Conservation (phyloP, 2,329 filamentous ascomycete genomes). For the Fusarium zealandicum region DNA sequence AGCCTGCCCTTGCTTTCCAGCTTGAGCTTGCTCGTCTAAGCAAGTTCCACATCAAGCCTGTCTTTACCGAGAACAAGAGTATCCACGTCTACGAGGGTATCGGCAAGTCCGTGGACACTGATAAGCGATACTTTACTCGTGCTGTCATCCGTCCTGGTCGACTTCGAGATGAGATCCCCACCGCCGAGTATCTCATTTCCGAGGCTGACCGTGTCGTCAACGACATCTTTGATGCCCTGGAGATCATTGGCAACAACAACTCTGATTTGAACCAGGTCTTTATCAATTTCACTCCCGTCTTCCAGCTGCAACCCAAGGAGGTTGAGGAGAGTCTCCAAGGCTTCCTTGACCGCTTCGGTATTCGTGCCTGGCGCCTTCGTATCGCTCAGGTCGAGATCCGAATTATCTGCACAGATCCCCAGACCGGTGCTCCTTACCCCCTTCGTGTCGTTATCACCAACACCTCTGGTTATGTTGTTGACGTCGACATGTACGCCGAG, state of each 20-base stretch:
- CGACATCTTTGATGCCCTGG: conserved; percentile 95
- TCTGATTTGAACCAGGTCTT: conserved; percentile 99
- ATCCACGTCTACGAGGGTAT: conserved; percentile 98
- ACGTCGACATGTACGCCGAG: conserved; percentile 97
- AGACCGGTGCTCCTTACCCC: conserved; percentile 84
- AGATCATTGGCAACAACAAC: conserved; percentile 99
- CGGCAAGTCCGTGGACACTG: conserved; percentile 92
- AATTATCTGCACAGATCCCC: conserved; percentile 93
- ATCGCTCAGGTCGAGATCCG: conserved; percentile 98
- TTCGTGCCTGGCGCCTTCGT: conserved; percentile 93
- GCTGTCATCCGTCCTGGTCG: conserved; percentile 93
- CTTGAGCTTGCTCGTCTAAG: conserved; percentile 91
- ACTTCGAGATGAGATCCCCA: conserved; percentile 95
- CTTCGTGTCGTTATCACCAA: conserved; percentile 97
- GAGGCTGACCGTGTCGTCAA: conserved; percentile 97
- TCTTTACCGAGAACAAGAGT: conserved; percentile 99
- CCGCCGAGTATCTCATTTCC: conserved; percentile 97
- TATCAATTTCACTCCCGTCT: conserved; percentile 98
- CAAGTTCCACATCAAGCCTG: conserved; percentile 97
- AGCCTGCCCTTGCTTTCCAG: conserved; percentile 97
- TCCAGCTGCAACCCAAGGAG: conserved; percentile 87
- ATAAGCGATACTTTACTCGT: conserved; percentile 98
- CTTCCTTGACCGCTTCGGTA: conserved; percentile 95
- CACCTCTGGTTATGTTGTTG: conserved; percentile 96
- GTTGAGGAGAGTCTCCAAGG: conserved; percentile 92